Conservation (phyloP, 2,329 filamentous ascomycete species). For the Acarospora socialis region DNA sequence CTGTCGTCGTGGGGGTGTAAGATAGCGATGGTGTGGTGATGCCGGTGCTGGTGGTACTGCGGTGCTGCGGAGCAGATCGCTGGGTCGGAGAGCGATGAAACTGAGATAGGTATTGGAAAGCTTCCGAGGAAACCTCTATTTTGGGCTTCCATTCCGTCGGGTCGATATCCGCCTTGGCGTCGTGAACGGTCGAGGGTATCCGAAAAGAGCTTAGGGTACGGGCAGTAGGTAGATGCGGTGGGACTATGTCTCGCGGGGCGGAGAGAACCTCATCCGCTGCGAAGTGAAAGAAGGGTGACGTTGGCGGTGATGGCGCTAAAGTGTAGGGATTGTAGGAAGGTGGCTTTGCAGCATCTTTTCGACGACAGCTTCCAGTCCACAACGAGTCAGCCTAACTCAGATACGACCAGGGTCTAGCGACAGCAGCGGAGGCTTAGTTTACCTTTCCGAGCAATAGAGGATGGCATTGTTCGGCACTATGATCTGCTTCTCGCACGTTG, state of each 20-base stretch:
- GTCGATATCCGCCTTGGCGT: conserved; percentile 31
- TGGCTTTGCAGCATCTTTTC: conserved; percentile 32
- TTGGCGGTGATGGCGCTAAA: conserved; percentile 17
- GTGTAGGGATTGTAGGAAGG: conserved; percentile 20
- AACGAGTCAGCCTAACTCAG: neutral
- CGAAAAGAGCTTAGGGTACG: conserved; percentile 17
- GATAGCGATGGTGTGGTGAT: conserved; percentile 8
- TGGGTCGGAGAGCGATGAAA: conserved; percentile 22
- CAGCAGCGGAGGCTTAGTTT: conserved; percentile 20
- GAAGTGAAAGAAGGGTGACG: conserved; percentile 17
- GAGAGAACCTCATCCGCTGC: neutral
- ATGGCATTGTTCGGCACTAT: conserved; percentile 44
- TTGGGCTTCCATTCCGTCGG: conserved; percentile 37
- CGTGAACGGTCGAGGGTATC: conserved; percentile 27
- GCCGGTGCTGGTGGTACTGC: neutral
- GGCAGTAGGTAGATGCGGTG: conserved; percentile 22
- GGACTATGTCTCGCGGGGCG: conserved; percentile 24
- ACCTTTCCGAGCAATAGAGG: conserved; percentile 53
- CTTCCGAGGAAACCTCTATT: conserved; percentile 24
- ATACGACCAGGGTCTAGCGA: too few relatives aligned
- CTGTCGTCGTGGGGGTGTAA: conserved; percentile 10
- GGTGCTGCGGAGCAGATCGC: conserved; percentile 8
- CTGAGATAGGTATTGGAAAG: conserved; percentile 30
- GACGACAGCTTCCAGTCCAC: conserved; percentile 26
- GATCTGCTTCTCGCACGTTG: conserved; percentile 53